A percentile compares a stretch with the other conserved stretches of the same genome.
Evolutionary conservation across 257 asterid species (phyloP).

Genomic region (Avicennia marina): DNA sequence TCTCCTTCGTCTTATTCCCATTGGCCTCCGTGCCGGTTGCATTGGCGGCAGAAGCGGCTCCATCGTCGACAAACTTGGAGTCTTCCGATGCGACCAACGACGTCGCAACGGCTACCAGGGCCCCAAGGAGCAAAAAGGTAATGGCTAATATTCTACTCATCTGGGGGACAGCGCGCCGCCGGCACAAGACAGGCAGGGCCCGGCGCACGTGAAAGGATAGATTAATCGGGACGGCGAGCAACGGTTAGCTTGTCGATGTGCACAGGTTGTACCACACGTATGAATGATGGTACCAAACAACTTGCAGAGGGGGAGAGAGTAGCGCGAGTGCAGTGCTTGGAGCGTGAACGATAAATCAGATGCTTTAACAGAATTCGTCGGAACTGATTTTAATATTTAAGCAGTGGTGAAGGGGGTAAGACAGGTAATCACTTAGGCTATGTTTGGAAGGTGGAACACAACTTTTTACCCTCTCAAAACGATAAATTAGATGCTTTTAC

Average conservation of each 20-base stretch:
- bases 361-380: too few species aligned
- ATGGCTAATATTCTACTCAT: conserved; percentile 54
- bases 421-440: too few species aligned
- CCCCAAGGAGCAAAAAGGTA: conserved; percentile 21
- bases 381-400: too few species aligned
- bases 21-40: conserved; percentile 37
- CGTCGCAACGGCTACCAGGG: conserved; percentile 18
- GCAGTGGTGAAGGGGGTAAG: too few species aligned
- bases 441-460: too few species aligned
- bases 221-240: conserved; percentile 18
- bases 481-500: too few species aligned
- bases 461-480: too few species aligned
- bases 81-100: conserved; percentile 32
- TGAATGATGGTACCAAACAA: conserved; percentile 17
- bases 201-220: conserved; percentile 32
- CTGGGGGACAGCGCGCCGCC: conserved; percentile 43
- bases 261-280: conserved; percentile 26
- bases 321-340: neutral
- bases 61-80: conserved; percentile 28
- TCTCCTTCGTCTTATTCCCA: conserved; percentile 48
- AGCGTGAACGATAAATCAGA: too few species aligned
- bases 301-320: conserved; percentile 18
- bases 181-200: conserved; percentile 53
- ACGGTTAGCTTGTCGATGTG: conserved; percentile 31
- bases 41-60: conserved; percentile 17